Conservation (phyloP, 177 flowering plant species). For the Vitis hybrid region DNA sequence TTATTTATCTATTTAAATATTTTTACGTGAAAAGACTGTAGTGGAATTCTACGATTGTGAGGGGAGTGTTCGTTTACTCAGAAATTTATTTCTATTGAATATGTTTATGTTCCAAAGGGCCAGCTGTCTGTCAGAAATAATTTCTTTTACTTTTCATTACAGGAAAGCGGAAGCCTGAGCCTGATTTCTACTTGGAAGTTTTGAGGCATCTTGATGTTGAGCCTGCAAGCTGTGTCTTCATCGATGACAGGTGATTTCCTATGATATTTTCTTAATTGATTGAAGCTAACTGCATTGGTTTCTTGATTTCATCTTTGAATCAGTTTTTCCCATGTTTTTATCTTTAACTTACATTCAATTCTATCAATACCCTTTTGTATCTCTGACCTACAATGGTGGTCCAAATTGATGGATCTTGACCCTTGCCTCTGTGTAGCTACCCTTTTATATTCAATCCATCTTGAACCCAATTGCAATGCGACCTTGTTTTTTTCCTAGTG, state of each 20-base stretch:
- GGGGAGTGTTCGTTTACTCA: neutral
- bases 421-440: no score
- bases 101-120: constrained; percentile 1
- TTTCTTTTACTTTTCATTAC: neutral
- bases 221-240: constrained; percentile 65
- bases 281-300: neutral
- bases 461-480: no score
- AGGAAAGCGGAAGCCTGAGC: constrained; percentile 83
- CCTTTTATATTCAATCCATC: no score
- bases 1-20: no score
- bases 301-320: neutral
- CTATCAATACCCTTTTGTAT: no score
- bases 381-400: no score
- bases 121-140: neutral
- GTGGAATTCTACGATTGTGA: no score
- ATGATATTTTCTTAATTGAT: neutral
- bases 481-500: no score
- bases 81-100: neutral
- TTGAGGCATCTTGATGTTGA: constrained; percentile 57
- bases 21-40: no score
- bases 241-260: constrained; percentile 77
- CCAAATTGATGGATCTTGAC: no score
- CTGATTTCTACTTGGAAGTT: constrained; percentile 62
- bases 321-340: neutral
- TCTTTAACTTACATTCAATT: no score